Base-by-base conservation (phyloP, 768 basidiomycete species). In the Omphalotus guepiniiformis region DNA sequence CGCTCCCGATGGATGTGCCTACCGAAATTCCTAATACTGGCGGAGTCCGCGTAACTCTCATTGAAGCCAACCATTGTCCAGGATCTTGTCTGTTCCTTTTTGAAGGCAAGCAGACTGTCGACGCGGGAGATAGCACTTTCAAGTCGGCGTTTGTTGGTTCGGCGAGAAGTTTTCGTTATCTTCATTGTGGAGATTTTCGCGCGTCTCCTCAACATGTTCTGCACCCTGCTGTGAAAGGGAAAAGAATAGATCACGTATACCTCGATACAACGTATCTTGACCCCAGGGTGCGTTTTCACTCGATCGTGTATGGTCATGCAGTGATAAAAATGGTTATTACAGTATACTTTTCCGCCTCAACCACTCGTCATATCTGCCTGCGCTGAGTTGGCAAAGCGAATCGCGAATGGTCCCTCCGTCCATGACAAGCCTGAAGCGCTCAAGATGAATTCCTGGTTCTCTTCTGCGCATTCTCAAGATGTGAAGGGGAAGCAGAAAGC, bases 1-100 rank as follows among this genome's bases (percentile, higher is more conserved):
- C 92, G 4, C 72, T 98, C 3, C 88, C 92, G 1, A 80, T 93
- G 77, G 80, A 96, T 63, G 69, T 70, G 0, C 76, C 91, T 0
- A 84, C 80, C 0, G 61, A 80, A 27, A 74, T 96, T 47, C 91
- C 95, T 1, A 67, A 88, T 54, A 91, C 92, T 0, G 80, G 82
- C 22, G 93, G 93, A 2, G 90, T 97, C 28, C 72, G 68, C 29
- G 94, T 97, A 4, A 97, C 93, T 2, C 79, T 94, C 32, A 92
- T 99, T n/a, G 91, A 96, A 58, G 96, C 95, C 8, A 98, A 99
- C 62, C 96, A 98, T 60, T 97, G 95, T 63, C 96, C 96, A 4
- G 96, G 96, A 3, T 96, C 93, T 2, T 91, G 84, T 49, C 71
- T 99, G 21, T 98, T 97, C 66, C 74, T 95, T 27, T 98, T 93